Conservation (phyloP, 202 grass and related monocot species). For the Eragrostis tef region DNA sequence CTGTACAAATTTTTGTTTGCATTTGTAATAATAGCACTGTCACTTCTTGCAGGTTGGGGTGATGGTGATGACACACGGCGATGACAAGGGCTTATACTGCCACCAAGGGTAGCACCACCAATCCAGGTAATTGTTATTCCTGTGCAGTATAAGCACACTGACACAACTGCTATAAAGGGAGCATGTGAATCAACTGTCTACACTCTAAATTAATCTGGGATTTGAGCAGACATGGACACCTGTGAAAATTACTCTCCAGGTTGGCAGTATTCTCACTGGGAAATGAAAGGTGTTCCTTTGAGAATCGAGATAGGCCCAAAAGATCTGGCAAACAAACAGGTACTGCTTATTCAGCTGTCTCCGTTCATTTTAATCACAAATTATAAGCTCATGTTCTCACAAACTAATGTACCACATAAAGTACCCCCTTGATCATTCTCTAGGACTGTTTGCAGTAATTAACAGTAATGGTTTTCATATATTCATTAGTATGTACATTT, state of each 20-base stretch:
- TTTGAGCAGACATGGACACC: constrained; percentile 71
- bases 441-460: constrained; percentile 29
- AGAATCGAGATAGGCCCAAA: constrained; percentile 98
- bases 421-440: not conserved
- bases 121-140: constrained; percentile 84
- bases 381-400: not conserved
- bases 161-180: constrained; percentile 76
- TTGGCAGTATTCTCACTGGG: constrained; percentile 98
- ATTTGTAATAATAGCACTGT: constrained; percentile 16
- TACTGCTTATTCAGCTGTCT: constrained; percentile 48
- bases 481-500: not conserved
- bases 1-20: not conserved
- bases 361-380: constrained; percentile 25
- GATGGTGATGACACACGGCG: constrained; percentile 95
- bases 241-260: constrained; percentile 94
- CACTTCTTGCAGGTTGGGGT: constrained; percentile 75
- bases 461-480: constrained; percentile 12
- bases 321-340: constrained; percentile 93
- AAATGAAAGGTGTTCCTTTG: constrained; percentile 97
- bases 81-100: constrained; percentile 97
- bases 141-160: constrained; percentile 91
- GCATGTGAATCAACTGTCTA: constrained; percentile 71
- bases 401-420: constrained; percentile 12
- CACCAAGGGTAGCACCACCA: constrained; percentile 87
- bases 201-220: constrained; percentile 56